These are phyloP conservation scores for Eucalyptus pauciflora DNA, from an alignment of 345 rosid species.

Conservation along the genomic window DNA sequence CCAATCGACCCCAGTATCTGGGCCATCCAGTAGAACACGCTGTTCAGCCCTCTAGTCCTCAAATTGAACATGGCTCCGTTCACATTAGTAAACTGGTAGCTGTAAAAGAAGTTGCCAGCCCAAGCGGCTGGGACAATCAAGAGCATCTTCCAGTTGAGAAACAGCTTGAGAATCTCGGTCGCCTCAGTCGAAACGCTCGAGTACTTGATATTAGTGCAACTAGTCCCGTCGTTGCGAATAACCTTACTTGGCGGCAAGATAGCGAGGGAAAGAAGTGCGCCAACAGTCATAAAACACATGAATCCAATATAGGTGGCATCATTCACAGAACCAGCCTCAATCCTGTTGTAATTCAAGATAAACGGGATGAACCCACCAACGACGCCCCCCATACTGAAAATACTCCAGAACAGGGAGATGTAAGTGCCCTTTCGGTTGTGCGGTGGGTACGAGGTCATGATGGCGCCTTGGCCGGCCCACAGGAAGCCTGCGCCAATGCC, in stretches of 20 bases:
- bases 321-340: constrained; percentile 21
- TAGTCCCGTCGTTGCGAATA: constrained; percentile 32
- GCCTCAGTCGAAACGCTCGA: constrained; percentile 23
- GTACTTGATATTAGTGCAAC: constrained; percentile 31
- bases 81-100: constrained; percentile 72
- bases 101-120: constrained; percentile 83
- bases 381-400: constrained; percentile 60
- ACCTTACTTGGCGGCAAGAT: constrained; percentile 30
- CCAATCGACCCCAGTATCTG: constrained; percentile 71
- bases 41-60: constrained; percentile 78
- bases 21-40: constrained; percentile 86
- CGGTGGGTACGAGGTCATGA: constrained; percentile 87
- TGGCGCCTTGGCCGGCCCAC: constrained; percentile 92
- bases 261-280: constrained; percentile 29
- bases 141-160: constrained; percentile 58
- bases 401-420: constrained; percentile 57
- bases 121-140: constrained; percentile 73
- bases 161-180: constrained; percentile 31
- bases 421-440: constrained; percentile 62
- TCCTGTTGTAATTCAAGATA: constrained; percentile 29
- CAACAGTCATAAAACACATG: constrained; percentile 70
- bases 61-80: constrained; percentile 52
- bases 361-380: constrained; percentile 59
- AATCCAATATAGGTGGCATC: constrained; percentile 50
- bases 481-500: constrained; percentile 85